Conservation (phyloP, 768 basidiomycete genomes). For the Suillus placidus region DNA sequence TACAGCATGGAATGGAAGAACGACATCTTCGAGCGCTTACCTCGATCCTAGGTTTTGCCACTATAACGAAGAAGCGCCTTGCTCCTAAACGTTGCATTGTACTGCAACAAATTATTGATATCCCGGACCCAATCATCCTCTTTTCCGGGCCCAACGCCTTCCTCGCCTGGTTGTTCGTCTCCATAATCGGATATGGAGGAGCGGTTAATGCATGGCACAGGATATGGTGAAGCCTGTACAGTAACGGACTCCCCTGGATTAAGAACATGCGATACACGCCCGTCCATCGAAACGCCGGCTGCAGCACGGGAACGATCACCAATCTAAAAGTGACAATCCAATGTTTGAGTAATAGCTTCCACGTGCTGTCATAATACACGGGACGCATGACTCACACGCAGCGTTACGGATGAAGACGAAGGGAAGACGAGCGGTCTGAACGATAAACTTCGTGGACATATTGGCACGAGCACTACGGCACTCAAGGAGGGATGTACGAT, state of each 20-base stretch:
- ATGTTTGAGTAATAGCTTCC: constrained; percentile 9
- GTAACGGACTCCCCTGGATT: constrained; percentile 84
- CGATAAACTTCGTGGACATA: constrained; percentile 89
- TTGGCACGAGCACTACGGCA: constrained; percentile 91
- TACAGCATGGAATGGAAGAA: background rate
- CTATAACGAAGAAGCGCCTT: constrained; percentile 81
- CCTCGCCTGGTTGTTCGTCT: constrained; percentile 46
- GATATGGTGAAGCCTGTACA: constrained; percentile 82
- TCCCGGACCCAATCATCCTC: constrained; percentile 97
- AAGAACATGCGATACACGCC: constrained; percentile 80
- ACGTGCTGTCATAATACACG: background rate
- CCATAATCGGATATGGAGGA: constrained; percentile 68
- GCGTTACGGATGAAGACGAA: constrained; percentile 71
- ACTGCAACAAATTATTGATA: constrained; percentile 92
- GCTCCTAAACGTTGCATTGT: constrained; percentile 92
- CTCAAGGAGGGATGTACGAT: constrained; percentile 93
- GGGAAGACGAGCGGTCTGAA: constrained; percentile 94
- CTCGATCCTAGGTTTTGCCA: constrained; percentile 36
- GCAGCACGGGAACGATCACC: constrained; percentile 83
- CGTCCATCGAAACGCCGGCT: constrained; percentile 93
- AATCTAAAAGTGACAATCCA: constrained; percentile 52
- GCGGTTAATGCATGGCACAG: constrained; percentile 91
- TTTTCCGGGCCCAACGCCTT: constrained; percentile 76
- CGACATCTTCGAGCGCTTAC: background rate
- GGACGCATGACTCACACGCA: constrained; percentile 55